These are phyloP conservation scores for Pisolithus orientalis DNA, from an alignment of 768 basidiomycete genomes.

Conservation along the genomic window DNA sequence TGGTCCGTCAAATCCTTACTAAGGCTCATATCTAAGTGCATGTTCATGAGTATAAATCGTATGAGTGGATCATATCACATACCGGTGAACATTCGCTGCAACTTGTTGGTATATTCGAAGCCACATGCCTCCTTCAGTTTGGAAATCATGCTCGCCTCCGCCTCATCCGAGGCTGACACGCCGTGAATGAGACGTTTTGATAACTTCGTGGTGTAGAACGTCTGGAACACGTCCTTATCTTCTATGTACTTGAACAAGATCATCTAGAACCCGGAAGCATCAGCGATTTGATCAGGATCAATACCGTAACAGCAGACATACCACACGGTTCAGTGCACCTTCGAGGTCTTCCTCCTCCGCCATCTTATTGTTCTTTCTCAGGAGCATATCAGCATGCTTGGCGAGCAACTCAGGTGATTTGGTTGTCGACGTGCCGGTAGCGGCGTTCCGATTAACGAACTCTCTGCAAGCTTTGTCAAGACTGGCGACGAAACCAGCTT, in stretches of 20 bases:
- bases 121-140: slow-evolving; percentile 96
- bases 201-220: slow-evolving; percentile 92
- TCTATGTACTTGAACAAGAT: slow-evolving; percentile 96
- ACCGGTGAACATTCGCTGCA: slow-evolving; percentile 97
- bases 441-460: slow-evolving; percentile 90
- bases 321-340: slow-evolving; percentile 83
- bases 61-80: slow-evolving; percentile 5
- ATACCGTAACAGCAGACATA: slow-evolving; percentile 32
- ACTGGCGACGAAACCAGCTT: slow-evolving; percentile 89
- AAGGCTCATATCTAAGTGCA: slow-evolving; percentile 76
- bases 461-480: slow-evolving; percentile 93
- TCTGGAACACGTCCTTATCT: slow-evolving; percentile 98
- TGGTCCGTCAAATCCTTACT: slow-evolving; percentile 94
- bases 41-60: slow-evolving; percentile 1
- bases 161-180: slow-evolving; percentile 91
- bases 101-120: slow-evolving; percentile 93
- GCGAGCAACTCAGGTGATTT: slow-evolving; percentile 92
- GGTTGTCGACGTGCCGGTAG: slow-evolving; percentile 74
- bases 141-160: slow-evolving; percentile 95
- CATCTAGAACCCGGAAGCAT: slow-evolving; percentile 55
- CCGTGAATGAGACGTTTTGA: slow-evolving; percentile 89
- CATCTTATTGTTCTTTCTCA: slow-evolving; percentile 94
- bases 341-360: slow-evolving; percentile 90
- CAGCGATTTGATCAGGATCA: background rate
- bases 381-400: slow-evolving; percentile 82